phyloP scores from a whole-genome alignment of 2,329 filamentous ascomycete genomes.

The Purpureocillium takamizusanense region DNA sequence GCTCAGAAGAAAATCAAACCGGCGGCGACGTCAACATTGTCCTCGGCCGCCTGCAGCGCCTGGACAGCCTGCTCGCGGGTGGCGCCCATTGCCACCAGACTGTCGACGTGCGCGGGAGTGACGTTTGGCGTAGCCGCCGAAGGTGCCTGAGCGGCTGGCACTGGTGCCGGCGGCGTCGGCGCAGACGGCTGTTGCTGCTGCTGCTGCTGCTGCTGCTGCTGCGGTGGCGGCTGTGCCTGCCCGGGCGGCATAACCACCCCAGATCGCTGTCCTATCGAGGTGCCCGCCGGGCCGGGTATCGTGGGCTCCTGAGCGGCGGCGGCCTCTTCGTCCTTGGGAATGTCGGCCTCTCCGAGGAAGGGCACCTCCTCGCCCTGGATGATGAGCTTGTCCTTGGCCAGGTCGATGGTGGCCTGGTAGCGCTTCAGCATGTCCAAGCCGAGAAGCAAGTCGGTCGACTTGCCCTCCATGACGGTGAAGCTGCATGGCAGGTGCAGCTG shows the following conservation, averaged over 20 bases:
- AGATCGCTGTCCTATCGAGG: constrained; percentile 73
- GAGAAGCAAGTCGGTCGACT: constrained; percentile 85
- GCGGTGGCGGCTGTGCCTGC: constrained; percentile 10
- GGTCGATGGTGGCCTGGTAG: constrained; percentile 86
- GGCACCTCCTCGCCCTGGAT: constrained; percentile 84
- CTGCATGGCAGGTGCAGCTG: constrained; percentile 81
- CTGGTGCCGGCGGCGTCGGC: constrained; percentile 14
- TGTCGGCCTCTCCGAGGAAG: constrained; percentile 87
- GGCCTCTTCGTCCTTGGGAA: constrained; percentile 78
- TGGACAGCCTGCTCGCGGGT: constrained; percentile 66
- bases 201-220: constrained; percentile 6
- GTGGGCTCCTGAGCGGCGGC: constrained; percentile 70
- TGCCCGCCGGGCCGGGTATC: constrained; percentile 78
- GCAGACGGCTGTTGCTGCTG: constrained; percentile 7
- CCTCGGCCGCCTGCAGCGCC: constrained; percentile 72
- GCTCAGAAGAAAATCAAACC: constrained; percentile 10
- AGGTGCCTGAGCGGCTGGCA: constrained; percentile 15
- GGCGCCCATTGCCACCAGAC: constrained; percentile 71
- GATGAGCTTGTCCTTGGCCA: constrained; percentile 73
- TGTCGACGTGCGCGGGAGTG: constrained; percentile 61
- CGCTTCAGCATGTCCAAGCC: constrained; percentile 96
- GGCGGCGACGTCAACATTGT: constrained; percentile 63
- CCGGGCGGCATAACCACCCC: constrained; percentile 54
- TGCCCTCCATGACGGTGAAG: constrained; percentile 99
- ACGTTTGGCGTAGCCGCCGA: constrained; percentile 23